Conservation (phyloP, 2,329 filamentous ascomycete genomes). For the Aspergillus unguis region DNA sequence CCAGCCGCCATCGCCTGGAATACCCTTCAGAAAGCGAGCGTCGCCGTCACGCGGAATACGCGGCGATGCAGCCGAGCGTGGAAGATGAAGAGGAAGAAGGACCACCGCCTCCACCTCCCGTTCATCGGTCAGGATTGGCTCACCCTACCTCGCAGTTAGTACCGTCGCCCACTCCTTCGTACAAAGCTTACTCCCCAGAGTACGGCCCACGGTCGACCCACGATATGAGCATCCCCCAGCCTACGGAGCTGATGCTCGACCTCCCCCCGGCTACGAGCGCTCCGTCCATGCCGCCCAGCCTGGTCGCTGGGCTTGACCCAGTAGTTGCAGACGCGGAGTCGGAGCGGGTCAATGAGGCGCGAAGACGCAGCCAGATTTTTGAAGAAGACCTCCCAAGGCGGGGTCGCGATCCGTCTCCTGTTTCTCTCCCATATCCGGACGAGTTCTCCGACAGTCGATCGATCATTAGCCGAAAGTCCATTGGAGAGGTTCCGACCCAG, state of each 20-base stretch:
- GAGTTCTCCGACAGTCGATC: constrained; percentile 22
- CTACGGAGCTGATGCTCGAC: constrained; percentile 22
- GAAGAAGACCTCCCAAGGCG: constrained; percentile 26
- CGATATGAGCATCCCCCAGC: constrained; percentile 26
- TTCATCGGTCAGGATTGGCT: constrained; percentile 33
- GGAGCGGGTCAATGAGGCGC: constrained; percentile 29
- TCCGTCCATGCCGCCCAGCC: constrained; percentile 38
- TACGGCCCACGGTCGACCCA: constrained; percentile 20
- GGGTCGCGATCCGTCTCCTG: constrained; percentile 20
- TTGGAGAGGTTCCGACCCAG: constrained; percentile 20
- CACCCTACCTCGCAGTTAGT: constrained; percentile 26
- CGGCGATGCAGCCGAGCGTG: constrained; percentile 47
- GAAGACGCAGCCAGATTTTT: constrained; percentile 25
- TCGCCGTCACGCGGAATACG: constrained; percentile 37
- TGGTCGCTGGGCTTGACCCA: constrained; percentile 42
- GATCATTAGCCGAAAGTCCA: constrained; percentile 22
- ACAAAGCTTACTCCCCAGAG: constrained; percentile 30
- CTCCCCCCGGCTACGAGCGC: constrained; percentile 24
- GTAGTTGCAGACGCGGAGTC: constrained; percentile 28
- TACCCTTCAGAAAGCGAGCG: constrained; percentile 20
- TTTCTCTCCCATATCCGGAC: constrained; percentile 27
- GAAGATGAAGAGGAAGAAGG: constrained; percentile 45
- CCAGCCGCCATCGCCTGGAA: constrained; percentile 20
- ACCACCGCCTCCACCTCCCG: constrained; percentile 36
- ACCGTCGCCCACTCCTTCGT: constrained; percentile 22